Conservation (phyloP, 768 basidiomycete genomes). For the Naganishia vaughanmartiniae region DNA sequence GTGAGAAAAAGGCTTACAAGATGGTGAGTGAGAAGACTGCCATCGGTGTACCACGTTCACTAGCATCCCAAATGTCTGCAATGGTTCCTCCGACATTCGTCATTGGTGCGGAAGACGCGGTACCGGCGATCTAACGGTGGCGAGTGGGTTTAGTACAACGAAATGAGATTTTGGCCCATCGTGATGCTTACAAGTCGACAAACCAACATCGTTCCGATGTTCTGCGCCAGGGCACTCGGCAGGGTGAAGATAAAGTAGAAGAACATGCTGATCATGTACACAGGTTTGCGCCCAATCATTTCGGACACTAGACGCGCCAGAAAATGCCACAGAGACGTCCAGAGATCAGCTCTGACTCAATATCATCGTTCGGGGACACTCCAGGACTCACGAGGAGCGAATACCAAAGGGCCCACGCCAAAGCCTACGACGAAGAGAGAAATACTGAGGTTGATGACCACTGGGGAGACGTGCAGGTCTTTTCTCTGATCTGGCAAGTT, state of each 20-base stretch:
- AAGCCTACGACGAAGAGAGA: conserved; percentile 42
- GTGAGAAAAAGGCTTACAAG: conserved; percentile 28
- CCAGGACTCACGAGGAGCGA: conserved; percentile 40
- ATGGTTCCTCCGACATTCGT: conserved; percentile 43
- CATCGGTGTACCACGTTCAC: conserved; percentile 49
- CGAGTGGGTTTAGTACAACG: not conserved
- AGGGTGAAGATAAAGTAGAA: conserved; percentile 51
- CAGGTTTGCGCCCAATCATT: conserved; percentile 41
- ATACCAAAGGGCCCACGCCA: conserved; percentile 50
- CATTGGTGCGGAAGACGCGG: conserved; percentile 45
- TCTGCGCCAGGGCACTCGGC: conserved; percentile 46
- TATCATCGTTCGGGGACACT: no score
- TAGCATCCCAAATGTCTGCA: conserved; percentile 43
- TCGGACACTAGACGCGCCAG: conserved; percentile 33
- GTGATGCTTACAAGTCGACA: conserved; percentile 36
- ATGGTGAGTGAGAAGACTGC: conserved; percentile 45
- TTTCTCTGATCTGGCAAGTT: conserved; percentile 38
- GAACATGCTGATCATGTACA: conserved; percentile 42
- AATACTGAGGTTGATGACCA: conserved; percentile 37
- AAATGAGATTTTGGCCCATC: conserved; percentile 13
- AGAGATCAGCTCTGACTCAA: not conserved
- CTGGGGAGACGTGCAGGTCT: conserved; percentile 36
- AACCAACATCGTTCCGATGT: conserved; percentile 43
- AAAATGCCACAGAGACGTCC: not conserved
- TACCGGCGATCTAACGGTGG: conserved; percentile 40